Percentiles rank a stretch among this genome's conserved stretches.
Evolutionary conservation across 441 rosid genomes (phyloP).

Genomic region (Populus hybrid): DNA sequence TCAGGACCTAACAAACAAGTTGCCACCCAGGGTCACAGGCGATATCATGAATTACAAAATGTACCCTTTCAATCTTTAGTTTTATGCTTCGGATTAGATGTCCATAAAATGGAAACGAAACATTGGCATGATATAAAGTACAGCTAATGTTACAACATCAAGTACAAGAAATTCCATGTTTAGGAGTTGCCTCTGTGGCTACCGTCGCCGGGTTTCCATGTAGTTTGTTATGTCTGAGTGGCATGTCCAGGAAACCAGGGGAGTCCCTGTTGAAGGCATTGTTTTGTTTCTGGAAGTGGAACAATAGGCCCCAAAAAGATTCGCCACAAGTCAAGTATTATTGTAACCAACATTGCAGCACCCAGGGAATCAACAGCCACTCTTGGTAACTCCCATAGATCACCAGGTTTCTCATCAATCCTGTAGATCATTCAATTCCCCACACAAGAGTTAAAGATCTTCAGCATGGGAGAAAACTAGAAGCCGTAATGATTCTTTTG

Average conservation of each 20-base stretch:
- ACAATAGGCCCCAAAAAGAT: constrained; percentile 90
- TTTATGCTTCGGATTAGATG: not conserved
- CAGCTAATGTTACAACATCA: constrained; percentile 20
- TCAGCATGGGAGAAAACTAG: not conserved
- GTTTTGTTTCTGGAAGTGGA: constrained; percentile 47
- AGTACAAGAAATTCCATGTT: not conserved
- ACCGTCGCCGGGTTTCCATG: not conserved
- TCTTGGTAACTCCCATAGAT: constrained; percentile 73
- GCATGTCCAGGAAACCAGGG: constrained; percentile 73
- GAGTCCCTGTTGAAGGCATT: constrained; percentile 68
- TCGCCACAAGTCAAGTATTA: constrained; percentile 94
- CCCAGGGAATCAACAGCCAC: constrained; percentile 97
- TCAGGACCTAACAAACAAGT: not conserved
- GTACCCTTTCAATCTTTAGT: not conserved
- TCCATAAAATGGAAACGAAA: not conserved
- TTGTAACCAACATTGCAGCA: constrained; percentile 95
- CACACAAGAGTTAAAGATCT: not conserved
- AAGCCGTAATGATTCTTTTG: not conserved
- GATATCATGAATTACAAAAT: not conserved
- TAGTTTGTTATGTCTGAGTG: constrained; percentile 27
- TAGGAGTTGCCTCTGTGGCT: not conserved
- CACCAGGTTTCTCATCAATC: constrained; percentile 90
- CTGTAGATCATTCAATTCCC: constrained; percentile 31
- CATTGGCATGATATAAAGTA: not conserved
- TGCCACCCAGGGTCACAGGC: not conserved